A percentile compares a stretch with the other conserved stretches of the same genome.
These are phyloP conservation scores for Leucogyrophana mollusca DNA, from an alignment of 768 basidiomycete species.

Conservation along the genomic window DNA sequence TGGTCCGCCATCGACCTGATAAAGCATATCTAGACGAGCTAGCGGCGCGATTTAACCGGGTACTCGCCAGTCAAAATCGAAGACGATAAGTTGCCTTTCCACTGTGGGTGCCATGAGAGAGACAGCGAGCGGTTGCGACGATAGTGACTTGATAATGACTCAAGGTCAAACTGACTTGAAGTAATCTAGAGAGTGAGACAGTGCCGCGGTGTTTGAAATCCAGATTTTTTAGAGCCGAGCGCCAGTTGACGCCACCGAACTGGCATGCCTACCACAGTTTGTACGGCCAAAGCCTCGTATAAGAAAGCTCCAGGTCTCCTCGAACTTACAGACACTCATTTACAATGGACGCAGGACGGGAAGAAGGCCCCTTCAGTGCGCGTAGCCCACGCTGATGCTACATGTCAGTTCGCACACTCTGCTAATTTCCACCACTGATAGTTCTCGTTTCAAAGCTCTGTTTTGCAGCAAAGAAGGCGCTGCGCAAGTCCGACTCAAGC, in stretches of 20 bases:
- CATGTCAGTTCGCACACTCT: slow-evolving; percentile 46
- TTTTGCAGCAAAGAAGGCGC: slow-evolving; percentile 87
- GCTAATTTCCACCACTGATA: slow-evolving; percentile 7
- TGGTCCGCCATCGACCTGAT: slow-evolving; percentile 89
- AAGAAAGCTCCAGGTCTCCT: slow-evolving; percentile 79
- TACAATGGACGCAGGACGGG: slow-evolving; percentile 81
- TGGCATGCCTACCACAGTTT: slow-evolving; percentile 62
- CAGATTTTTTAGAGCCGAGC: slow-evolving; percentile 4
- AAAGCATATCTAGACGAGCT: not conserved
- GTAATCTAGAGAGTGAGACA: not conserved
- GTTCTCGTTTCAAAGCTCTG: slow-evolving; percentile 47
- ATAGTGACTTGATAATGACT: not conserved
- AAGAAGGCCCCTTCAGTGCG: slow-evolving; percentile 62
- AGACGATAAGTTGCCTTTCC: slow-evolving; percentile 79
- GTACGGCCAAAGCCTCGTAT: slow-evolving; percentile 77
- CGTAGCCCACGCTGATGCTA: slow-evolving; percentile 56
- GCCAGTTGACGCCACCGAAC: slow-evolving; percentile 8
- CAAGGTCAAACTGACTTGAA: not conserved
- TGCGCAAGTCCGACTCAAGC: slow-evolving; percentile 74
- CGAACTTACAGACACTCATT: slow-evolving; percentile 67
- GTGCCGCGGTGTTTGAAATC: slow-evolving; percentile 10
- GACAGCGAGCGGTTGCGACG: not conserved
- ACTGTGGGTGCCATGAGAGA: slow-evolving; percentile 22
- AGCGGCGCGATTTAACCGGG: not conserved
- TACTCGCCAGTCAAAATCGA: slow-evolving; percentile 93